A percentile compares a stretch with the other conserved stretches of the same genome.
Conservation (phyloP, 1,284 basidiomycete species). For the Neonothopanus nambi region DNA sequence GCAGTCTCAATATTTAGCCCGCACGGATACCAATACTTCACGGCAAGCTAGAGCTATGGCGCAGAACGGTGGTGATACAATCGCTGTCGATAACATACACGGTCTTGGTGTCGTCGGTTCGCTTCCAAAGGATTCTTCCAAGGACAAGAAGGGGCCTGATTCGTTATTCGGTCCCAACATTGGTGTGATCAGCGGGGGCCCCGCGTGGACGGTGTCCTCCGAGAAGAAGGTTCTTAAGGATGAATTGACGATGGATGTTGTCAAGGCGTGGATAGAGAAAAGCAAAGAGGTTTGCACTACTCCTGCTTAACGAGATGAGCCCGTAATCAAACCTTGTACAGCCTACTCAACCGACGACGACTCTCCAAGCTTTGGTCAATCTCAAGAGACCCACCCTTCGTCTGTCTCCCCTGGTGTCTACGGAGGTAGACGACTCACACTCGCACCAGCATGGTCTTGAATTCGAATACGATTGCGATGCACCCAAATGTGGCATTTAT, state of each 20-base stretch:
- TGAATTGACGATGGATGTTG: constrained; percentile 74
- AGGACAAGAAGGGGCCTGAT: constrained; percentile 43
- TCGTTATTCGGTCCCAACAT: constrained; percentile 74
- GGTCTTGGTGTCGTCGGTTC: constrained; percentile 32
- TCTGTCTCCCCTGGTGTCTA: constrained; percentile 60
- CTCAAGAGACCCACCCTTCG: constrained; percentile 83
- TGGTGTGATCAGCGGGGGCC: constrained; percentile 55
- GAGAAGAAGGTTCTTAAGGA: constrained; percentile 52
- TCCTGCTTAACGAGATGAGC: background rate
- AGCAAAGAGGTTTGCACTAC: constrained; percentile 70
- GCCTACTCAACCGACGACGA: constrained; percentile 82
- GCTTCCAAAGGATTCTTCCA: constrained; percentile 30
- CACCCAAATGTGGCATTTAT: constrained; percentile 76
- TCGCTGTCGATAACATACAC: constrained; percentile 2
- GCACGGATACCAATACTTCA: constrained; percentile 44
- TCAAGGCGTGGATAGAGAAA: constrained; percentile 80
- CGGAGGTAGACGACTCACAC: constrained; percentile 40
- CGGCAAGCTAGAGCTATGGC: constrained; percentile 50
- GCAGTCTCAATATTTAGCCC: constrained; percentile 49
- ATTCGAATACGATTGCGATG: constrained; percentile 88
- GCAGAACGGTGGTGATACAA: constrained; percentile 20
- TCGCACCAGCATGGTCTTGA: constrained; percentile 70
- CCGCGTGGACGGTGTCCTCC: constrained; percentile 47
- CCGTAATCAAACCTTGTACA: constrained; percentile 27
- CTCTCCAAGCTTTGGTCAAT: constrained; percentile 88